phyloP scores from a whole-genome alignment of 23 red algal genomes.

The Gracilaria gracilis region DNA sequence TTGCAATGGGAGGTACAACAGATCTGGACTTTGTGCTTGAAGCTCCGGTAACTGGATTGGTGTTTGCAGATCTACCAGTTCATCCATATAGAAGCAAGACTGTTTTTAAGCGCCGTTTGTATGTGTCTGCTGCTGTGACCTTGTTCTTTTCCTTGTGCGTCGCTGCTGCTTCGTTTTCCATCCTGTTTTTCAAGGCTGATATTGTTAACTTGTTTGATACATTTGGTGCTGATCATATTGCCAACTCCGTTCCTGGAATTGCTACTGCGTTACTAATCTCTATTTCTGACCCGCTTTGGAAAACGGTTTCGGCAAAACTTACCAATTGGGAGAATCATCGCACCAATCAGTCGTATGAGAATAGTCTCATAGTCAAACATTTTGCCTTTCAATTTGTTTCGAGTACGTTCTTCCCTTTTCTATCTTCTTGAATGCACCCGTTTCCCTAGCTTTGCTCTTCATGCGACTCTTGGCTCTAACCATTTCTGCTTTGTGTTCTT shows the following conservation, averaged over 20 bases:
- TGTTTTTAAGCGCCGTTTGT: conserved; percentile 28
- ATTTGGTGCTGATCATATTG: conserved; percentile 42
- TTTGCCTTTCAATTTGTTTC: conserved; percentile 81
- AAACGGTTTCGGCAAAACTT: conserved; percentile 26
- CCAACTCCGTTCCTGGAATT: conserved; percentile 68
- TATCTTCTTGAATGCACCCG: background rate
- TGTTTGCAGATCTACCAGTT: conserved; percentile 56
- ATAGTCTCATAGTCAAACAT: conserved; percentile 77
- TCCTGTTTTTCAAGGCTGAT: conserved; percentile 42
- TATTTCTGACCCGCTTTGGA: conserved; percentile 69
- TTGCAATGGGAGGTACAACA: conserved; percentile 42
- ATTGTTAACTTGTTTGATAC: conserved; percentile 44
- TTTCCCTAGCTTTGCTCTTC: background rate
- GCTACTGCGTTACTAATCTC: conserved; percentile 62
- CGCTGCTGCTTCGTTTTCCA: conserved; percentile 32
- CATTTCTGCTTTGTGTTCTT: background rate
- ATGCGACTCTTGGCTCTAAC: background rate
- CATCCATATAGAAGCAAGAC: conserved; percentile 43
- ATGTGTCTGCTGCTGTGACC: conserved; percentile 41
- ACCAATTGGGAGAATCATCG: conserved; percentile 82
- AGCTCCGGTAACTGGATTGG: conserved; percentile 54
- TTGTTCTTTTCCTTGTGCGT: conserved; percentile 48
- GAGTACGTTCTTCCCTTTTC: conserved; percentile 41
- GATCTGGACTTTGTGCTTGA: conserved; percentile 64
- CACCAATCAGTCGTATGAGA: conserved; percentile 59